A percentile compares a stretch with the other conserved stretches of the same genome.
Evolutionary conservation across 371 early-diverging fungal species (phyloP).

Genomic region (Ordospora colligata): DNA sequence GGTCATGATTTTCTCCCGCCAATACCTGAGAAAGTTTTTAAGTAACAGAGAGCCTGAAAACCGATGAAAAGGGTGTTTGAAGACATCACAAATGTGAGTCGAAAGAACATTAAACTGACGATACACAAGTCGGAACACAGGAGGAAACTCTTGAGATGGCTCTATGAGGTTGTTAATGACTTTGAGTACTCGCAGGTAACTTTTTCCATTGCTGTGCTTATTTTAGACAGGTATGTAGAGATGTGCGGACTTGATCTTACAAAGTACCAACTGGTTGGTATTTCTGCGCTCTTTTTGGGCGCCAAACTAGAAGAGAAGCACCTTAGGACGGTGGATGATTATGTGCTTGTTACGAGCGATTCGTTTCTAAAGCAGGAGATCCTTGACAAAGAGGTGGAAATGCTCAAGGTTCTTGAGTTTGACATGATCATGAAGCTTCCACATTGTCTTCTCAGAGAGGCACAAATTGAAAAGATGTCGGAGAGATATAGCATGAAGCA

Average conservation of each 20-base stretch:
- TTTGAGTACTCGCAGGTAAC: constrained; percentile 45
- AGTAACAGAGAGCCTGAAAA: constrained; percentile 12
- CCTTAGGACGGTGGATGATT: constrained; percentile 17
- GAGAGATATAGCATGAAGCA: not conserved
- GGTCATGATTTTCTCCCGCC: constrained; percentile 27
- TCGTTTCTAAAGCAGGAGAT: constrained; percentile 45
- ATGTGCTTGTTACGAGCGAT: constrained; percentile 52
- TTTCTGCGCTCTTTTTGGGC: constrained; percentile 48
- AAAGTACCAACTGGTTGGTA: constrained; percentile 57
- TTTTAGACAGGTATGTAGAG: constrained; percentile 53
- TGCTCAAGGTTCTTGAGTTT: constrained; percentile 38
- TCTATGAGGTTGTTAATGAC: constrained; percentile 57
- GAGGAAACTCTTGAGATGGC: constrained; percentile 55
- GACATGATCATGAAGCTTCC: constrained; percentile 9
- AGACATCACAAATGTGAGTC: constrained; percentile 58
- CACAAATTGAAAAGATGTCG: constrained; percentile 5
- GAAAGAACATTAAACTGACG: constrained; percentile 54
- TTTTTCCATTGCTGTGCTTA: constrained; percentile 40
- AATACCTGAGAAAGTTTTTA: constrained; percentile 26
- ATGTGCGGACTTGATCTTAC: constrained; percentile 6
- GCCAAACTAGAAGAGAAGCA: constrained; percentile 52
- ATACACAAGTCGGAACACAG: constrained; percentile 54
- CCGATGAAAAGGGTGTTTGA: constrained; percentile 51
- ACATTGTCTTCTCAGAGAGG: not conserved
- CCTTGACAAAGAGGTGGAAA: constrained; percentile 47